Evolutionary conservation across 345 rosid species (phyloP).

Genomic region (Eucalyptus coolabah): DNA sequence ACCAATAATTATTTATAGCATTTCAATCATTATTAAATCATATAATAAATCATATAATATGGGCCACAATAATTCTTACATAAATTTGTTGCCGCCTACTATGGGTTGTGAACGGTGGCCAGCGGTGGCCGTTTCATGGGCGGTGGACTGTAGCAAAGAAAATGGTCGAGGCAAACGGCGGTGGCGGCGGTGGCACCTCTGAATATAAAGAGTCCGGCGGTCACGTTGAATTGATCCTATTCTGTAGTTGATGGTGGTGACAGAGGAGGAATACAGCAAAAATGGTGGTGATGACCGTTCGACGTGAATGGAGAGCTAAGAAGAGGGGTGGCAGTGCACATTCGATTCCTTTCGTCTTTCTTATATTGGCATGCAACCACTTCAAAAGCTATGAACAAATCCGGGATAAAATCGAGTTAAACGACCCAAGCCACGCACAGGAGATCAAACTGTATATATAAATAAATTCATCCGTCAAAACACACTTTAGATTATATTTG

Average conservation of each 20-base stretch:
- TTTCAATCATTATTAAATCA: too few species aligned
- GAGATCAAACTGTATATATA: too few species aligned
- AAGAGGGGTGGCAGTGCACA: neutral
- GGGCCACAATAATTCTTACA: too few species aligned
- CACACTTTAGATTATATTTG: neutral
- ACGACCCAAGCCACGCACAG: too few species aligned
- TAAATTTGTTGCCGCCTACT: neutral
- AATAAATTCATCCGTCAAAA: neutral
- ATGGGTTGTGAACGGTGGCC: neutral
- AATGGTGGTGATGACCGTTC: neutral
- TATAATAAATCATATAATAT: too few species aligned
- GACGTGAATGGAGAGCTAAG: neutral
- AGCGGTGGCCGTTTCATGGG: neutral
- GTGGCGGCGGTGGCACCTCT: neutral
- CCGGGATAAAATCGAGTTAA: neutral
- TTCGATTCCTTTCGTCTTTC: neutral
- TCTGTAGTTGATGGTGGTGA: neutral
- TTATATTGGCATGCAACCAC: neutral
- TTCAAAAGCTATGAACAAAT: too few species aligned
- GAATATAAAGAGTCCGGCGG: neutral
- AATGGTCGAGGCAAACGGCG: neutral
- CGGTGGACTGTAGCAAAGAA: neutral
- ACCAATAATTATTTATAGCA: too few species aligned
- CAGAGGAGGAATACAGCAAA: neutral
- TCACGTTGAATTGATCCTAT: neutral